These are phyloP conservation scores for Boletus subcaerulescens DNA, from an alignment of 768 basidiomycete species.

Conservation along the genomic window DNA sequence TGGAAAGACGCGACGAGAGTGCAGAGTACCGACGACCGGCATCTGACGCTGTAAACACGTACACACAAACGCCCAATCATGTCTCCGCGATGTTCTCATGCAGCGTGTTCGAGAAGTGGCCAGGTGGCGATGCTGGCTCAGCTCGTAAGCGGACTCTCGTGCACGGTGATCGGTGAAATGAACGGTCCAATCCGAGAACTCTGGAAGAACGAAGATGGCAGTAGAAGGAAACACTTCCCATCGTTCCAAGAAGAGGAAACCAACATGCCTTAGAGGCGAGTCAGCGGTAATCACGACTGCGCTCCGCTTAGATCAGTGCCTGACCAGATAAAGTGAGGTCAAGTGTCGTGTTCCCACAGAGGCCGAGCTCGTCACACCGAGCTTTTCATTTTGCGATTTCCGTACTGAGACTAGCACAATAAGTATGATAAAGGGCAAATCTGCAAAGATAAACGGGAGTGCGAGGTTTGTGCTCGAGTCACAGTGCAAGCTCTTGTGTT, in stretches of 20 bases:
- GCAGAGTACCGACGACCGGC: not conserved
- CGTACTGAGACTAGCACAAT: constrained; percentile 15
- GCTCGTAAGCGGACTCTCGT: constrained; percentile 17
- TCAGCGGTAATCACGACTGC: constrained; percentile 22
- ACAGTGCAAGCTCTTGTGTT: not conserved
- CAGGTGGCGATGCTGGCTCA: constrained; percentile 13
- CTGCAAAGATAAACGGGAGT: constrained; percentile 4
- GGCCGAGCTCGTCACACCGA: constrained; percentile 8
- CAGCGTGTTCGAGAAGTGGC: constrained; percentile 7
- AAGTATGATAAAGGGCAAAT: constrained; percentile 12
- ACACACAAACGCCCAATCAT: not conserved
- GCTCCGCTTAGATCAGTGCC: constrained; percentile 28
- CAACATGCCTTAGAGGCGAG: constrained; percentile 25
- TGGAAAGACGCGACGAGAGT: not conserved
- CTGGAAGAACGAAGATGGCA: constrained; percentile 24
- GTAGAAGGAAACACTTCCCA: constrained; percentile 8
- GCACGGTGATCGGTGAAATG: constrained; percentile 24
- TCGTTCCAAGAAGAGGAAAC: constrained; percentile 17
- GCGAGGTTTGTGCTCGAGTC: constrained; percentile 5
- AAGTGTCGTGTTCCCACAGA: constrained; percentile 20
- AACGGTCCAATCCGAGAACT: constrained; percentile 20
- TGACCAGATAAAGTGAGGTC: constrained; percentile 26
- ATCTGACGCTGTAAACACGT: not conserved
- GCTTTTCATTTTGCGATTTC: constrained; percentile 26
- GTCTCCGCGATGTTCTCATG: constrained; percentile 5